Evolutionary conservation across 306 rosid genomes (phyloP).

Genomic region (Trifolium fragiferum): DNA sequence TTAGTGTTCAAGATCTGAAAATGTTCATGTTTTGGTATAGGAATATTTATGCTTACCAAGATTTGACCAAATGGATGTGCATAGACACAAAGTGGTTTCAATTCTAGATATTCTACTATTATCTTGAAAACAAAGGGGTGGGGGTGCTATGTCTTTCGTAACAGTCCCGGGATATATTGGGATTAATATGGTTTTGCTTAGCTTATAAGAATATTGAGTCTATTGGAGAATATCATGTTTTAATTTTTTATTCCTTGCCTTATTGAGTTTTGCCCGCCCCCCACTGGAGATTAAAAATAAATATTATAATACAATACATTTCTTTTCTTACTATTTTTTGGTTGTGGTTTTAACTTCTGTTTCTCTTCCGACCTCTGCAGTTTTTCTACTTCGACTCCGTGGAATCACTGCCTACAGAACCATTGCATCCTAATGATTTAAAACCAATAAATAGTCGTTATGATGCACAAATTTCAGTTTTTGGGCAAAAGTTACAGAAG

Average conservation of each 20-base stretch:
- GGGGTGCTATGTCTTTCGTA: neutral
- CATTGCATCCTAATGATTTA: conserved; percentile 73
- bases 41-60: neutral
- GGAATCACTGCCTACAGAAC: conserved; percentile 92
- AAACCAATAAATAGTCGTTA: conserved; percentile 85
- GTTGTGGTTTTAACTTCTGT: conserved; percentile 38
- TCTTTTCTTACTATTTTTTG: conserved; percentile 14
- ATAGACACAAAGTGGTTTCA: neutral
- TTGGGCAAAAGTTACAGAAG: conserved; percentile 88
- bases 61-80: conserved; percentile 10
- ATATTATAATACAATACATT: neutral
- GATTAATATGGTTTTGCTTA: conserved; percentile 25
- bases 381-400: conserved; percentile 93
- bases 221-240: conserved; percentile 6
- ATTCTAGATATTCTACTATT: neutral
- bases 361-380: conserved; percentile 56
- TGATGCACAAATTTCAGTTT: conserved; percentile 98
- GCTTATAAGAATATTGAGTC: neutral
- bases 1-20: neutral
- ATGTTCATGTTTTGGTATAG: no score
- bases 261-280: neutral
- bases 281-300: neutral
- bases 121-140: neutral
- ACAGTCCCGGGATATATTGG: conserved; percentile 1
- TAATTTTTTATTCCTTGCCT: neutral